Conservation (phyloP, 805 yeast genomes). For the Myxozyma udenii region DNA sequence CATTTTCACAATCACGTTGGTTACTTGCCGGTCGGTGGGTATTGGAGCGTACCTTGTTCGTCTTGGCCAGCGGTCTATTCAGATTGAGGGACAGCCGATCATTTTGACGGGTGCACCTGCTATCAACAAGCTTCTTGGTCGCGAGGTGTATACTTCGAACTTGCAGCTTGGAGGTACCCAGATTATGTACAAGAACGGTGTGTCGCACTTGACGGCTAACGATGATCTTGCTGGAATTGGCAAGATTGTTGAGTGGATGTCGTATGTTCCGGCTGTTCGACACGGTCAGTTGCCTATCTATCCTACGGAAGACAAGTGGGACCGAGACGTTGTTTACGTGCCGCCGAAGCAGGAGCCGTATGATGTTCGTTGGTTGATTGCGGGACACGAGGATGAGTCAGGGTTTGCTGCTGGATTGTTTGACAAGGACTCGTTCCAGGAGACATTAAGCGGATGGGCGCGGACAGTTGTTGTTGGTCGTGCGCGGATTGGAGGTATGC, state of each 20-base stretch:
- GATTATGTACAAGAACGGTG: constrained; percentile 98
- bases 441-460: constrained; percentile 98
- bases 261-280: constrained; percentile 89
- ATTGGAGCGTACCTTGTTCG: constrained; percentile 98
- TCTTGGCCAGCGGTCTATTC: constrained; percentile 98
- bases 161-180: constrained; percentile 99
- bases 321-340: constrained; percentile 78
- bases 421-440: constrained; percentile 90
- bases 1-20: constrained; percentile 94
- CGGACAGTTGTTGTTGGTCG: constrained; percentile 98
- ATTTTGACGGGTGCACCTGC: constrained; percentile 99
- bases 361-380: constrained; percentile 94
- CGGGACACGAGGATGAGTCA: constrained; percentile 67
- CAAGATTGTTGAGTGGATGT: constrained; percentile 91
- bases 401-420: constrained; percentile 80
- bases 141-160: constrained; percentile 95
- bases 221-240: constrained; percentile 96
- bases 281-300: constrained; percentile 86
- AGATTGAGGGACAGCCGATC: constrained; percentile 97
- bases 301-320: constrained; percentile 80
- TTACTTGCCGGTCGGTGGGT: constrained; percentile 99
- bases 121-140: constrained; percentile 90
- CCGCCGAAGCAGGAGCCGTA: constrained; percentile 72
- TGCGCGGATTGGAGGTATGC: constrained; percentile 98
- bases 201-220: constrained; percentile 92